These are phyloP conservation scores for Paramecium pentaurelia DNA, from an alignment of 73 alveolate species.

Conservation along the genomic window DNA sequence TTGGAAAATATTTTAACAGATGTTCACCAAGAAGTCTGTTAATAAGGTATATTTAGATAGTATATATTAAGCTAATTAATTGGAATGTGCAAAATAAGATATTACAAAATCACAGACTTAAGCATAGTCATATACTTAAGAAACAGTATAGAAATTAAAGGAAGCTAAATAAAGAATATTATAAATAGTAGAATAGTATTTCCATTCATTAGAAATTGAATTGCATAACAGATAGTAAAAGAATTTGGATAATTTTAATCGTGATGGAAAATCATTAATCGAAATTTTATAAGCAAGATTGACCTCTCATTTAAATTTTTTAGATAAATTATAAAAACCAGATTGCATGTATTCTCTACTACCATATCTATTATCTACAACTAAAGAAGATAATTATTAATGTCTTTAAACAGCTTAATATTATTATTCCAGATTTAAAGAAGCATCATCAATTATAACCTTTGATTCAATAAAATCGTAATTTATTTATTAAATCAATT, in stretches of 20 bases:
- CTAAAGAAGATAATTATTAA: not conserved
- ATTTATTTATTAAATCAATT: not conserved
- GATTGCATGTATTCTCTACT: not conserved
- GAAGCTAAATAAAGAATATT: not conserved
- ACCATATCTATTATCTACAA: constrained; percentile 12
- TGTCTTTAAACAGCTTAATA: not conserved
- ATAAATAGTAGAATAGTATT: not conserved
- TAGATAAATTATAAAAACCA: not conserved
- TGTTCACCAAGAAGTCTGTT: not conserved
- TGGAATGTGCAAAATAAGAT: not conserved
- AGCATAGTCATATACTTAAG: not conserved
- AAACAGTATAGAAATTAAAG: not conserved
- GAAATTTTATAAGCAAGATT: not conserved
- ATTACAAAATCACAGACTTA: not conserved
- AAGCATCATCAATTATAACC: not conserved
- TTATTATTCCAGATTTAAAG: constrained; percentile 3
- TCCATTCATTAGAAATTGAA: not conserved
- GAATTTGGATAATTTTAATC: not conserved
- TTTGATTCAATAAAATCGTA: constrained; percentile 2
- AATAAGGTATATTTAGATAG: not conserved
- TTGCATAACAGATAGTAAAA: not conserved
- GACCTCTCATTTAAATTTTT: not conserved
- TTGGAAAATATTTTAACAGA: not conserved
- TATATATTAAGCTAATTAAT: not conserved
- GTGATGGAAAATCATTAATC: not conserved